Conservation (phyloP, 169 alveolate genomes). For the Amoebophrya sp. region DNA sequence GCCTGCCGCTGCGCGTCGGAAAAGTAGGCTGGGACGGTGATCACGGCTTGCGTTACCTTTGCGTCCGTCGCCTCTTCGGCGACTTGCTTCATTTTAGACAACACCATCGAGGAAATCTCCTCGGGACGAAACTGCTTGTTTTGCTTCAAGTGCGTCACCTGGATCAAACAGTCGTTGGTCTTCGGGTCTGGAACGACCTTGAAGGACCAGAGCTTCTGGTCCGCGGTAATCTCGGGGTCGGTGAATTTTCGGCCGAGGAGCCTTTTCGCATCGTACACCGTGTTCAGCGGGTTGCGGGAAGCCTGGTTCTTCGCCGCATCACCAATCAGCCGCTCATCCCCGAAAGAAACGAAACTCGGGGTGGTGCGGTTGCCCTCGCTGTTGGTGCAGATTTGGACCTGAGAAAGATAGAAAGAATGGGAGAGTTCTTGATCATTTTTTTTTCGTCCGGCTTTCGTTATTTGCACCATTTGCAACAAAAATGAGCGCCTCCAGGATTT, state of each 20-base stretch:
- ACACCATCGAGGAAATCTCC: slow-evolving; percentile 88
- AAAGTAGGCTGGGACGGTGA: slow-evolving; percentile 97
- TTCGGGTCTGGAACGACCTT: slow-evolving; percentile 73
- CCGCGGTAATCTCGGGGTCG: slow-evolving; percentile 78
- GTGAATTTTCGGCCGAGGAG: slow-evolving; percentile 83
- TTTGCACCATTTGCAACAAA: not conserved
- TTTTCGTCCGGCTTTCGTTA: not conserved
- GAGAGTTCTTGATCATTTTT: not conserved
- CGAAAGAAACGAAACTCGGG: slow-evolving; percentile 97
- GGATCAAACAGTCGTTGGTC: slow-evolving; percentile 77
- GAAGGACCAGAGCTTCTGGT: slow-evolving; percentile 86
- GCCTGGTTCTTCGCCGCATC: slow-evolving; percentile 89
- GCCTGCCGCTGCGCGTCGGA: slow-evolving; percentile 96
- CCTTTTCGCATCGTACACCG: slow-evolving; percentile 90
- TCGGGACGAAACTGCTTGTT: slow-evolving; percentile 84
- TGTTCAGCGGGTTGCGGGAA: slow-evolving; percentile 85
- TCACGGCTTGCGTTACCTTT: slow-evolving; percentile 90
- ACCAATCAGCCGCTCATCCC: slow-evolving; percentile 86
- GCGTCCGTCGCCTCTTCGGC: slow-evolving; percentile 91
- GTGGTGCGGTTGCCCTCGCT: slow-evolving; percentile 97
- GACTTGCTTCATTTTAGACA: slow-evolving; percentile 91
- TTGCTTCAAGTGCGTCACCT: slow-evolving; percentile 74
- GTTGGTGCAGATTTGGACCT: slow-evolving; percentile 61
- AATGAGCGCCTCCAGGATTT: not conserved
- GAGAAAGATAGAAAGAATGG: not conserved